phyloP scores from a whole-genome alignment of 2,329 filamentous ascomycete genomes.

The Colletotrichum tamarilloi region DNA sequence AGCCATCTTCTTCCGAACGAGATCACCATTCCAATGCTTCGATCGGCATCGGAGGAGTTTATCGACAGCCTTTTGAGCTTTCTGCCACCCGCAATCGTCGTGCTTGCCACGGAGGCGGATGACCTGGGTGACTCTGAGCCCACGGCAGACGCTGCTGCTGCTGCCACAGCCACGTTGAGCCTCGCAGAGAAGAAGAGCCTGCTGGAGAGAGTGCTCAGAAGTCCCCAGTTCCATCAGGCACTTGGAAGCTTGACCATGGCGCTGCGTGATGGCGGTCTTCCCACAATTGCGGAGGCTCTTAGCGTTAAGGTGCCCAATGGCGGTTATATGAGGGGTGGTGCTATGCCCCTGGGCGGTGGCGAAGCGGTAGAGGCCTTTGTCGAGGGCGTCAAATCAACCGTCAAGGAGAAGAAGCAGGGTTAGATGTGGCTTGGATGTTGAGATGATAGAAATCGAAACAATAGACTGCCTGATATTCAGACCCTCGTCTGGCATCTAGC shows the following conservation, averaged over 20 bases:
- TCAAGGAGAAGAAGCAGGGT: constrained; percentile 65
- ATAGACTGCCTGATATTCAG: background rate
- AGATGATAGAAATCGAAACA: constrained; percentile 8
- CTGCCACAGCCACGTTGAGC: constrained; percentile 79
- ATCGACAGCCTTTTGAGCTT: constrained; percentile 81
- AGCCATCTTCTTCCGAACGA: constrained; percentile 85
- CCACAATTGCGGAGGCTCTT: constrained; percentile 88
- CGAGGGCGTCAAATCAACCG: constrained; percentile 84
- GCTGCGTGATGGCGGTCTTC: constrained; percentile 88
- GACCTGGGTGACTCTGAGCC: constrained; percentile 72
- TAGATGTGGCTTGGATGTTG: constrained; percentile 12
- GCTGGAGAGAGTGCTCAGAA: constrained; percentile 83
- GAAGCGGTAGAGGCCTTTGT: constrained; percentile 93
- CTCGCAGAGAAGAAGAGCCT: constrained; percentile 82
- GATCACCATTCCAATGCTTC: constrained; percentile 81
- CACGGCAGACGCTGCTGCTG: constrained; percentile 73
- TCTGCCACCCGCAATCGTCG: constrained; percentile 81
- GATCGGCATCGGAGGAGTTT: constrained; percentile 70
- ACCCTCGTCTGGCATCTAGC: background rate
- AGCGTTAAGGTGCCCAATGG: constrained; percentile 84
- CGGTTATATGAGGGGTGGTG: constrained; percentile 82
- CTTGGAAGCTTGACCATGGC: constrained; percentile 87
- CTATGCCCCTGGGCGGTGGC: constrained; percentile 86
- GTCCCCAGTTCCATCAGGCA: constrained; percentile 91
- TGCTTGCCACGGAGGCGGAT: constrained; percentile 75